Evolutionary conservation across 331 rosid species (phyloP), one percentile per base, ranked within the genome.

Genomic region (Malus hybrid): DNA sequence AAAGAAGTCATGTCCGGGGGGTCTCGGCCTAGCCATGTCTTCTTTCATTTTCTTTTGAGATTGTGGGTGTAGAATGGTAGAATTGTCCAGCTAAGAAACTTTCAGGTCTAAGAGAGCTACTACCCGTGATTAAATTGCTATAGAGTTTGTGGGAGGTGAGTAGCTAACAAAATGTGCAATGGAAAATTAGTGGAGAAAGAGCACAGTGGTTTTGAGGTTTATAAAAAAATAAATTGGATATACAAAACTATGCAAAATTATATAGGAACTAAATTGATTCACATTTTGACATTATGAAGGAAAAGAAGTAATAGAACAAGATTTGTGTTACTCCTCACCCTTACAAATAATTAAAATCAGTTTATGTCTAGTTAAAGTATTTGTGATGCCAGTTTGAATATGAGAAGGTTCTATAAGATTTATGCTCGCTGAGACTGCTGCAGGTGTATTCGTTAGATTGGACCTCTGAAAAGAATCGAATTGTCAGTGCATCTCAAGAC

Each of bases 401-500:
- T 16, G 68, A 73, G 26, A 68, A 29, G 28, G 55, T 76, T 77
- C 65, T 29, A 15, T 33, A 68, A 33, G 44, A 78, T 64, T 74
- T 62, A 22, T 50, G 24, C 68, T 71, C 48, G 52, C 14, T 67
- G 63, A 57, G 64, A 24, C 48, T 66, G 69, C 63, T 87, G 83
- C 76, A 91, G 99, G 99, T 94, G 61, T 88, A 94, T 66, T 81
- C 99, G 19, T 88, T 94, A 88, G 99, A 94, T 85, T 94, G 99
- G 99, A 92, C 96, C 72, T 79, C 85, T 32, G 99, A 94, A 74
- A 92, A 78, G 82, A 94, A 92, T 85, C 82, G 91, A 68, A 92
- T 94, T 75, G 99, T 94, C 19, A 94, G 99, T 84, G 99, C 99
- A 19, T 94, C 99, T 84, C 93, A 90, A 85, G 99, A 94, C 24